Evolutionary conservation across 345 rosid genomes (phyloP).

Genomic region (Hevea brasiliensis): DNA sequence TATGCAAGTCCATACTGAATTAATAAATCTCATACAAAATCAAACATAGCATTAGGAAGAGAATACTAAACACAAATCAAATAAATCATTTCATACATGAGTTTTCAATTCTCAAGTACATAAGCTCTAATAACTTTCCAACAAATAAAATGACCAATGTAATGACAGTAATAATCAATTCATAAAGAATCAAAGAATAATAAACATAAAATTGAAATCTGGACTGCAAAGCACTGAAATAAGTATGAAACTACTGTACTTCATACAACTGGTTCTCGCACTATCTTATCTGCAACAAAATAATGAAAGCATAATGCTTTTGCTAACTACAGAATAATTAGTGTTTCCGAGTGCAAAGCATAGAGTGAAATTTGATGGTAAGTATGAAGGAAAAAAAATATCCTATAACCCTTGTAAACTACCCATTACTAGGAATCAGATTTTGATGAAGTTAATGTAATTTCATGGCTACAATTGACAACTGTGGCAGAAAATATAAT

Average conservation of each 20-base stretch:
- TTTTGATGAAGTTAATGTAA: no score
- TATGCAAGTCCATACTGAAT: no score
- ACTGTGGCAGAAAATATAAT: no score
- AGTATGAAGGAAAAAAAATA: constrained; percentile 34
- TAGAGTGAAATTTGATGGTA: constrained; percentile 18
- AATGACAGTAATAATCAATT: constrained; percentile 13
- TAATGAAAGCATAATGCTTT: constrained; percentile 55
- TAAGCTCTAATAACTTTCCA: constrained; percentile 10
- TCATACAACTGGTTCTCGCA: constrained; percentile 25
- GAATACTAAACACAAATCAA: neutral
- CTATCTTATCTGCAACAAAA: constrained; percentile 51
- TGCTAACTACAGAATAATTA: constrained; percentile 56
- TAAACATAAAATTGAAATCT: constrained; percentile 24
- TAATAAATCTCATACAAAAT: no score
- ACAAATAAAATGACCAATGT: constrained; percentile 11
- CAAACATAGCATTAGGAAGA: no score
- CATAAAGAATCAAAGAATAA: constrained; percentile 48
- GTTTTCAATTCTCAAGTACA: constrained; percentile 17
- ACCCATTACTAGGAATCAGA: no score
- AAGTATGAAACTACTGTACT: constrained; percentile 24
- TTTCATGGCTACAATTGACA: no score
- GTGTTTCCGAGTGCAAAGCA: constrained; percentile 34
- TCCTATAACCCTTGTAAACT: no score
- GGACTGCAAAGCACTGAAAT: constrained; percentile 26
- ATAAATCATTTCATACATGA: constrained; percentile 9